phyloP scores from a whole-genome alignment of 2,329 filamentous ascomycete genomes.

The Diaporthe sp. region DNA sequence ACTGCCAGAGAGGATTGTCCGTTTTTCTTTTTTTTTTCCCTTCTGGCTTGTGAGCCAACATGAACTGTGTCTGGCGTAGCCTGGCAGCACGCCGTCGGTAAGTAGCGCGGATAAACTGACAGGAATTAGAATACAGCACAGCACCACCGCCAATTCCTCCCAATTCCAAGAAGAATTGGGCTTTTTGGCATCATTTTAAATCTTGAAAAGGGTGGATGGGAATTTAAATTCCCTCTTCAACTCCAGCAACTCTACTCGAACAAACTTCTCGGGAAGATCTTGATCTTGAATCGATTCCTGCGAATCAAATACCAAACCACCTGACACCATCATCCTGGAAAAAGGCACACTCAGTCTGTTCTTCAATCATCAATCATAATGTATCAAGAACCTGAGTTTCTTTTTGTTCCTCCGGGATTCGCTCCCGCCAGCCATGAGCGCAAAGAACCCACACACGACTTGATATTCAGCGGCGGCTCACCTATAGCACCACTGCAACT shows the following conservation, averaged over 20 bases:
- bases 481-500: not conserved
- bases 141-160: not conserved
- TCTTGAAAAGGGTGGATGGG: too few relatives aligned
- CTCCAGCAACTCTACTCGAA: not conserved
- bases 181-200: not conserved
- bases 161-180: not conserved
- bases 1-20: not conserved
- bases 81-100: not conserved
- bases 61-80: not conserved
- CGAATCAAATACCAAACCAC: not conserved
- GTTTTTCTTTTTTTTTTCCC: too few relatives aligned
- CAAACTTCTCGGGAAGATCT: not conserved
- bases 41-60: not conserved
- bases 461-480: not conserved
- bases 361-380: not conserved
- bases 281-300: not conserved
- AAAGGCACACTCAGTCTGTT: too few relatives aligned
- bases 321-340: too few relatives aligned
- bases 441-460: not conserved
- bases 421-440: not conserved
- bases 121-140: not conserved
- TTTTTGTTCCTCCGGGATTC: not conserved
- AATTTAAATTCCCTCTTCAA: not conserved
- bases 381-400: not conserved
- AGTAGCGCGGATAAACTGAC: not conserved